A percentile compares a stretch with the other conserved stretches of the same genome.
Evolutionary conservation across 345 rosid species (phyloP).

Genomic region (Gossypium australe): DNA sequence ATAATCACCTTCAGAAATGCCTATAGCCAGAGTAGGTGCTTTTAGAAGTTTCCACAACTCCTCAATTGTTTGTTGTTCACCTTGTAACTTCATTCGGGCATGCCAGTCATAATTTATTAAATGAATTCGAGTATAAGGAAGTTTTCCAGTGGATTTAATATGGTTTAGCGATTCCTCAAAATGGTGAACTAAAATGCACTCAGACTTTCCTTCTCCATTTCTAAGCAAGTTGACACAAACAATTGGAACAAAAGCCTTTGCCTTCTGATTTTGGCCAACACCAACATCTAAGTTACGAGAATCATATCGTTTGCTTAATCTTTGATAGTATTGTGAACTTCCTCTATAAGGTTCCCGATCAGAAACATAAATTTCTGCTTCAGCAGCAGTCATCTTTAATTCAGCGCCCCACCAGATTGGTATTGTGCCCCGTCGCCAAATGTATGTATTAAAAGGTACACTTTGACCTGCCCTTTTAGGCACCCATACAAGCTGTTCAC

Average conservation of each 20-base stretch:
- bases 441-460: conserved; percentile 74
- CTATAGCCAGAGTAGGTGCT: conserved; percentile 62
- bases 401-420: conserved; percentile 99
- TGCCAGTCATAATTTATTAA: conserved; percentile 95
- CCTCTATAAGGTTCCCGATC: conserved; percentile 87
- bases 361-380: conserved; percentile 94
- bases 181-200: conserved; percentile 86
- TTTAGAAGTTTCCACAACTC: conserved; percentile 80
- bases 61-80: conserved; percentile 91
- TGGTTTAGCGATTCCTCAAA: conserved; percentile 76
- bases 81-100: conserved; percentile 66
- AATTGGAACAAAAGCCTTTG: conserved; percentile 71
- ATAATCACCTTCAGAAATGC: conserved; percentile 92
- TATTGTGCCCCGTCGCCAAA: conserved; percentile 97
- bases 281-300: conserved; percentile 52
- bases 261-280: conserved; percentile 59
- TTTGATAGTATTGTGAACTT: conserved; percentile 73
- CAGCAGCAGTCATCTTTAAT: conserved; percentile 82
- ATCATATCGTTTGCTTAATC: conserved; percentile 85
- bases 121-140: conserved; percentile 61
- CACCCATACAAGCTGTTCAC: conserved; percentile 94
- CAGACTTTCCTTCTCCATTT: conserved; percentile 87
- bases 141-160: conserved; percentile 63
- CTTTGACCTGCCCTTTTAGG: conserved; percentile 74
- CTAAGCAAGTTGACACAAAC: conserved; percentile 83